Conservation (phyloP, 2,329 filamentous ascomycete species). For the Leptoxyphium fumago region DNA sequence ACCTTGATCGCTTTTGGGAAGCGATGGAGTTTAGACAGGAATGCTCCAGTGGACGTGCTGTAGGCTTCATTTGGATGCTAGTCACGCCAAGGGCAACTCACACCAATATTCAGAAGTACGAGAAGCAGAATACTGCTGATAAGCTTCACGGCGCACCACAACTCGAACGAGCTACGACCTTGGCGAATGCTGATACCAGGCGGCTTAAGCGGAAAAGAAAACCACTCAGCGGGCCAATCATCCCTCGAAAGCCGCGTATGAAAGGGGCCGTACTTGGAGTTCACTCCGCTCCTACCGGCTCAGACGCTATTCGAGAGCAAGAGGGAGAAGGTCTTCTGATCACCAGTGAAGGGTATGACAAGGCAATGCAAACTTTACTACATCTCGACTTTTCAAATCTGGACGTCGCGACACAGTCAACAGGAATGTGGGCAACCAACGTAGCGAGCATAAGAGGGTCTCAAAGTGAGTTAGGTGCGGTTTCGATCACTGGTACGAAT, state of each 20-base stretch:
- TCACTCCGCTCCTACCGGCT: neutral
- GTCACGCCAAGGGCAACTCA: constrained; percentile 41
- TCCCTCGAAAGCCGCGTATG: constrained; percentile 43
- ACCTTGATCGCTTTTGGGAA: constrained; percentile 91
- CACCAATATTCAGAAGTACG: neutral
- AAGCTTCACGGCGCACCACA: neutral
- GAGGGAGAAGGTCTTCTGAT: constrained; percentile 10
- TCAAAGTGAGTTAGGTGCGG: constrained; percentile 3
- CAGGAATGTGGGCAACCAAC: constrained; percentile 55
- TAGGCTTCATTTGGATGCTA: constrained; percentile 90
- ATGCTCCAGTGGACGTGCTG: constrained; percentile 79
- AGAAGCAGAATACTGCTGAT: neutral
- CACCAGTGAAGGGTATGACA: constrained; percentile 26
- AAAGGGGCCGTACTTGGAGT: constrained; percentile 10
- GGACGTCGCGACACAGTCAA: constrained; percentile 48
- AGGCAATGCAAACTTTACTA: constrained; percentile 44
- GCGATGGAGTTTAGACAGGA: constrained; percentile 96
- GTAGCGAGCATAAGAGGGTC: constrained; percentile 26
- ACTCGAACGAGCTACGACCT: constrained; percentile 22
- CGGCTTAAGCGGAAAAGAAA: constrained; percentile 27
- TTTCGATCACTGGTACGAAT: constrained; percentile 6
- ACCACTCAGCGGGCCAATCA: constrained; percentile 43
- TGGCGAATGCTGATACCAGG: constrained; percentile 20
- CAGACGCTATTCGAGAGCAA: neutral
- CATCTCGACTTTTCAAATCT: constrained; percentile 58